Conservation (phyloP, 108 stramenopile genomes). For the Pseudonitzschia multiseries region DNA sequence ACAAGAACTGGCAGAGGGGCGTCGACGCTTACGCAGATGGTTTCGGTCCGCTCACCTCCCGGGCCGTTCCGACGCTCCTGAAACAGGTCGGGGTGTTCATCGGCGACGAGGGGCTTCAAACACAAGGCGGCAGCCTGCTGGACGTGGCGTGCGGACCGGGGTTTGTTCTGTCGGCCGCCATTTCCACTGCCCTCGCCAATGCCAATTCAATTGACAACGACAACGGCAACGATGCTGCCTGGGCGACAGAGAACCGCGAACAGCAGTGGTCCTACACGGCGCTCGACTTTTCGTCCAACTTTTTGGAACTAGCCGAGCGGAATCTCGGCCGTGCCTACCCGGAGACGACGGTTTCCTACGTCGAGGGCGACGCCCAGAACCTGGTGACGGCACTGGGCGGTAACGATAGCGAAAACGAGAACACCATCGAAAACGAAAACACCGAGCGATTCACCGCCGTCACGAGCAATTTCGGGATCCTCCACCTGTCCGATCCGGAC, state of each 20-base stretch:
- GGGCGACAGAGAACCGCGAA: neutral
- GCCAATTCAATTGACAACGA: too few relatives aligned
- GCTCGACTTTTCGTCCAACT: slow-evolving; percentile 11
- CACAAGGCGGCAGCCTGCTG: neutral
- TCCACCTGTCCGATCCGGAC: slow-evolving; percentile 3
- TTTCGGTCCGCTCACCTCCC: slow-evolving; percentile 8
- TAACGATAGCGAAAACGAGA: neutral
- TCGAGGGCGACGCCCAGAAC: slow-evolving; percentile 1
- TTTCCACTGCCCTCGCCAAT: too few relatives aligned
- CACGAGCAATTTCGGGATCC: slow-evolving; percentile 5
- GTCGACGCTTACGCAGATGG: slow-evolving; percentile 4
- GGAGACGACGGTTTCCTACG: neutral
- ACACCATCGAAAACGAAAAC: neutral
- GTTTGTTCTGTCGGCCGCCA: neutral
- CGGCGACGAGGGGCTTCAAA: neutral
- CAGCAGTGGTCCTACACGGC: neutral
- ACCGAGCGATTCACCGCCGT: neutral
- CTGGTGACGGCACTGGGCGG: neutral
- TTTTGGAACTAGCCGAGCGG: neutral
- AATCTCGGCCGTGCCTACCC: neutral
- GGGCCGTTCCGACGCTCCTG: neutral
- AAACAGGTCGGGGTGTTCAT: neutral
- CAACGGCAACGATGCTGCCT: neutral
- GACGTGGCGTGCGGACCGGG: slow-evolving; percentile 14
- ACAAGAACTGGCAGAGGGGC: slow-evolving; percentile 7